Percentiles rank a stretch among this genome's conserved stretches.
These are phyloP conservation scores for Pichia rugopelliculosa DNA, from an alignment of 805 yeast species.

Conservation along the genomic window DNA sequence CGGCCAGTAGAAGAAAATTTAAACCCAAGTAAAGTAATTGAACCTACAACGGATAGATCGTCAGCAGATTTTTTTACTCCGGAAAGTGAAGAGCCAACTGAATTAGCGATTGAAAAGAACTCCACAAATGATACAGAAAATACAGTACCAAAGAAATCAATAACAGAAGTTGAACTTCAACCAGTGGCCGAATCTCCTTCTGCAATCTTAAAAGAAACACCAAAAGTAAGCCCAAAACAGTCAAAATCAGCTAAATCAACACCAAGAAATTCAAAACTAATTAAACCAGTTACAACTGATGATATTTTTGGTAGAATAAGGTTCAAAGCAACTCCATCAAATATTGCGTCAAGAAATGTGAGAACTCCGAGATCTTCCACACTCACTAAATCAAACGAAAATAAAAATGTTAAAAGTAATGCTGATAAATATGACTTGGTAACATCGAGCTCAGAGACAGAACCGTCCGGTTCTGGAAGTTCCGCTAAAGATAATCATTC, in stretches of 20 bases:
- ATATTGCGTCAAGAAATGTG: neutral
- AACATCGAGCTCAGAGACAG: neutral
- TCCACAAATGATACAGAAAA: neutral
- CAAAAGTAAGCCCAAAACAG: neutral
- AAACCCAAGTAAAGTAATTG: neutral
- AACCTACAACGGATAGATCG: neutral
- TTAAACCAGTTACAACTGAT: neutral
- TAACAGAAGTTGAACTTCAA: neutral
- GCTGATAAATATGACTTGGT: neutral
- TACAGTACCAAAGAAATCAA: neutral
- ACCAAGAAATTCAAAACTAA: neutral
- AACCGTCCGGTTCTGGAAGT: neutral
- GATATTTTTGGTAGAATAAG: neutral
- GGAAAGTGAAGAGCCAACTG: neutral
- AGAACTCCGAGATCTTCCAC: neutral
- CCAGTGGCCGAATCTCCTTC: neutral
- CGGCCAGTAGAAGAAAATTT: neutral
- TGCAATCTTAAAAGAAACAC: neutral
- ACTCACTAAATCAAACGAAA: neutral
- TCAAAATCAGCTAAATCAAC: neutral
- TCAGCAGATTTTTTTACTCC: neutral
- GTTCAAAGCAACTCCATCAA: neutral
- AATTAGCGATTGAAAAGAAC: neutral
- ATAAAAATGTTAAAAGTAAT: neutral
- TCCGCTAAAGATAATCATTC: neutral